Conservation (phyloP, 202 grass and related monocot genomes). For the Miscanthus sacchariflorus region DNA sequence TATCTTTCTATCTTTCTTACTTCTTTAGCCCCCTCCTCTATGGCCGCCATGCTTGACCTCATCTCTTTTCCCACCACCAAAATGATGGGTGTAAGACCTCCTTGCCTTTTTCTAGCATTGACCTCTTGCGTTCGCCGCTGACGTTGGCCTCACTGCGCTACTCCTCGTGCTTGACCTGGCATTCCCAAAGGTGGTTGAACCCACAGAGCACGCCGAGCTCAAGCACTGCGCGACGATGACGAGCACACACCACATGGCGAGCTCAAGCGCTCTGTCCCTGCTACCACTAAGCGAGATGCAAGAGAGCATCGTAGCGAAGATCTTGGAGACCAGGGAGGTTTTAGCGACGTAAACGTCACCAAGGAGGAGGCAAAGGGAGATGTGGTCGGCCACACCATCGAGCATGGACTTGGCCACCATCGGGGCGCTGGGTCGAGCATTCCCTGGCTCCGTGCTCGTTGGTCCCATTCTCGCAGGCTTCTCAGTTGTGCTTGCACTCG, state of each 20-base stretch:
- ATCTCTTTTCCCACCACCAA: background rate
- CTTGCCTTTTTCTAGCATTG: background rate
- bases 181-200: background rate
- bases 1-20: background rate
- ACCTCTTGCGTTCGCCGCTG: background rate
- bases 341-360: background rate
- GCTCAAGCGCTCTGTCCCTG: background rate
- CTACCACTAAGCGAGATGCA: background rate
- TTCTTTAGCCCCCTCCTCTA: background rate
- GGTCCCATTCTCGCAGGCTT: background rate
- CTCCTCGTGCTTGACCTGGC: background rate
- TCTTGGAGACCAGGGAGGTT: background rate
- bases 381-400: background rate
- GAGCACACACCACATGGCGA: background rate
- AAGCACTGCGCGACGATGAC: background rate
- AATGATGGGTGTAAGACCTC: background rate
- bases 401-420: background rate
- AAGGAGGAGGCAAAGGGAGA: background rate
- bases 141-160: background rate
- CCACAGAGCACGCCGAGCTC: no score
- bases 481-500: background rate
- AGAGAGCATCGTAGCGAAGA: background rate
- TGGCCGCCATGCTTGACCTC: background rate
- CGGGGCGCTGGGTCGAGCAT: no score
- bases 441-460: background rate